phyloP scores from a whole-genome alignment of 164 flowering plant genomes.

The Euptelea pleiosperma region DNA sequence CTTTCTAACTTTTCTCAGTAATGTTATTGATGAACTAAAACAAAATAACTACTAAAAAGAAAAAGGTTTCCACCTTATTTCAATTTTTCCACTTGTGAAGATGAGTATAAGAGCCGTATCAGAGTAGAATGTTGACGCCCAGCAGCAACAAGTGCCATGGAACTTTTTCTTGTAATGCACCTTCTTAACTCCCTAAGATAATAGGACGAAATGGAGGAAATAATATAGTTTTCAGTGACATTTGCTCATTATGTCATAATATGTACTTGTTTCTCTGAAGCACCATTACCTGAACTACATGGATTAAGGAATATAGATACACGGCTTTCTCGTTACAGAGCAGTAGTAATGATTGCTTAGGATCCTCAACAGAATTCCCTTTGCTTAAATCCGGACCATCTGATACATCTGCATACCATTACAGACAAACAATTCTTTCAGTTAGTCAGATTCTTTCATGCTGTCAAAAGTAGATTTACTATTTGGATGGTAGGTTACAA shows the following conservation, averaged over 20 bases:
- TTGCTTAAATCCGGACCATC: constrained; percentile 25
- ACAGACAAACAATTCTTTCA: background rate
- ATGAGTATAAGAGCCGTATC: constrained; percentile 63
- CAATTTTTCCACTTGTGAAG: constrained; percentile 63
- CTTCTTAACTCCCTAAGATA: constrained; percentile 72
- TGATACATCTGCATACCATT: constrained; percentile 37
- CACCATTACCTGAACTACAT: constrained; percentile 58
- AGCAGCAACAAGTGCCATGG: constrained; percentile 58
- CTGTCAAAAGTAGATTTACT: background rate
- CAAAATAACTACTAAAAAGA: background rate
- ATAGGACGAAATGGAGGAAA: constrained; percentile 1
- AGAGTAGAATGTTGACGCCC: constrained; percentile 67
- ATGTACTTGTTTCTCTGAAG: background rate
- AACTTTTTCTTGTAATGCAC: constrained; percentile 76
- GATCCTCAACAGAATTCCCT: constrained; percentile 30
- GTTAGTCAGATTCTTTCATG: background rate
- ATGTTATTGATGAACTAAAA: background rate
- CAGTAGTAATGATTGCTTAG: constrained; percentile 45
- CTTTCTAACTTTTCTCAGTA: background rate
- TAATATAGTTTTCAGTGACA: constrained; percentile 8
- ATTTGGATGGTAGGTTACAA: background rate
- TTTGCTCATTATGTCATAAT: background rate
- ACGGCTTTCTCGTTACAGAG: constrained; percentile 83
- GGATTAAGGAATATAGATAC: constrained; percentile 64
- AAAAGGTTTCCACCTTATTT: constrained; percentile 56